phyloP scores from a whole-genome alignment of 257 asterid genomes.

The Solanum medicagineum region DNA sequence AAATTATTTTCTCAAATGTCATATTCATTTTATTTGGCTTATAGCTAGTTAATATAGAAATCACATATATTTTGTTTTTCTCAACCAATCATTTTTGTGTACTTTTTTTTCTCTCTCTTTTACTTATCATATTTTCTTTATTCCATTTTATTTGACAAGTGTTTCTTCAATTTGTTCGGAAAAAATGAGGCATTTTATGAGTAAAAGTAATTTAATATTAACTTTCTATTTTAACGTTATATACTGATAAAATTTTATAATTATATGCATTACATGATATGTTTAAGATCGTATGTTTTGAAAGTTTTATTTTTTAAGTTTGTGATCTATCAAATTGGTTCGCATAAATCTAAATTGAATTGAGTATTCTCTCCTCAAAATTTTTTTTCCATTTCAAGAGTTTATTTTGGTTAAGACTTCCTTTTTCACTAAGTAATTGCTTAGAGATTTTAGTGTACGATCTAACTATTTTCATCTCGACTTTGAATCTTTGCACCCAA shows the following conservation, averaged over 20 bases:
- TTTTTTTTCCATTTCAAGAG: background rate
- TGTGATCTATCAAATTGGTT: background rate
- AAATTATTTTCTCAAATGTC: background rate
- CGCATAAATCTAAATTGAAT: background rate
- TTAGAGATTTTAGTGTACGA: no score
- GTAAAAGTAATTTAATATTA: background rate
- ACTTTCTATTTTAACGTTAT: background rate
- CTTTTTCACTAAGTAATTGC: no score
- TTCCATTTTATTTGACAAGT: accelerated
- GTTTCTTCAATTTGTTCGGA: no score
- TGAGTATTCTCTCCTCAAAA: background rate
- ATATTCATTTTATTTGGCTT: background rate
- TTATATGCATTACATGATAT: background rate
- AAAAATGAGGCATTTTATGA: background rate
- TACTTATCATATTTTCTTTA: background rate
- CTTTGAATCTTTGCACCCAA: no score
- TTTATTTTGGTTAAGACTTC: background rate
- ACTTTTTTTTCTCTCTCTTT: background rate
- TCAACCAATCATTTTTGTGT: background rate
- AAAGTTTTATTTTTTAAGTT: background rate
- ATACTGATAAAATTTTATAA: background rate
- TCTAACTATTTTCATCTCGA: no score
- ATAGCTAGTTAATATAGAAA: background rate
- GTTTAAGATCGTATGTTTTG: background rate
- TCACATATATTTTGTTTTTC: background rate